Conservation (phyloP, 2,329 filamentous ascomycete species). For the Drechslerella dactyloides region DNA sequence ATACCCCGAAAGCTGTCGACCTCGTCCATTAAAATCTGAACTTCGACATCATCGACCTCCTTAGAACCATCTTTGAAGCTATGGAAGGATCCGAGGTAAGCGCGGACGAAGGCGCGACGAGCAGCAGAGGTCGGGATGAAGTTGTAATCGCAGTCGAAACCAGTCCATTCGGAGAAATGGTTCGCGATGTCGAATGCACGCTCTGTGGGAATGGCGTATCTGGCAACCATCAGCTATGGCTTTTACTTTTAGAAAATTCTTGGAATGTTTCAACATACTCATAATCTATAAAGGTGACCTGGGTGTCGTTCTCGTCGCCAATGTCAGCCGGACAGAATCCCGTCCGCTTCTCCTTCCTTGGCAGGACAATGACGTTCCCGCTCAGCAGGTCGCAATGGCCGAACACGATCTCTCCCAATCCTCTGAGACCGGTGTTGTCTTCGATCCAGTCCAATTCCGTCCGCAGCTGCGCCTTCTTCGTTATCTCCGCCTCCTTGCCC, state of each 20-base stretch:
- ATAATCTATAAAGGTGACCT: conserved; percentile 93
- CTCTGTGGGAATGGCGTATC: conserved; percentile 88
- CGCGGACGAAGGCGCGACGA: conserved; percentile 78
- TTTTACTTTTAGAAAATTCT: not conserved
- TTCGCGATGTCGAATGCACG: conserved; percentile 96
- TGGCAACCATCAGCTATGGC: conserved; percentile 23
- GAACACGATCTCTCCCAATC: conserved; percentile 70
- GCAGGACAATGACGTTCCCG: conserved; percentile 90
- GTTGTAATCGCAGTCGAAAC: conserved; percentile 90
- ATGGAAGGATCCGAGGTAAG: conserved; percentile 81
- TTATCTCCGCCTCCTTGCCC: conserved; percentile 67
- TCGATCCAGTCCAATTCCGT: conserved; percentile 50
- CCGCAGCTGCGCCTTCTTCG: conserved; percentile 51
- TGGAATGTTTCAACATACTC: conserved; percentile 61
- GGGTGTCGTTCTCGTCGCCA: conserved; percentile 58
- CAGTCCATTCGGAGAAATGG: conserved; percentile 98
- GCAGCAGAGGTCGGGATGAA: conserved; percentile 79
- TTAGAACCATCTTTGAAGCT: conserved; percentile 59
- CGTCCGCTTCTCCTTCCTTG: conserved; percentile 57
- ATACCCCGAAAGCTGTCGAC: conserved; percentile 87
- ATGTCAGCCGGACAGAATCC: conserved; percentile 52
- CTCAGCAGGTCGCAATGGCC: conserved; percentile 95
- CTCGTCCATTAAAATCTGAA: conserved; percentile 74
- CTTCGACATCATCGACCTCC: conserved; percentile 66
- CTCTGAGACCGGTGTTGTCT: conserved; percentile 36